A percentile compares a stretch with the other conserved stretches of the same genome.
These are phyloP conservation scores for Dichotomocladium elegans DNA, from an alignment of 371 early-diverging fungal genomes.

Conservation along the genomic window DNA sequence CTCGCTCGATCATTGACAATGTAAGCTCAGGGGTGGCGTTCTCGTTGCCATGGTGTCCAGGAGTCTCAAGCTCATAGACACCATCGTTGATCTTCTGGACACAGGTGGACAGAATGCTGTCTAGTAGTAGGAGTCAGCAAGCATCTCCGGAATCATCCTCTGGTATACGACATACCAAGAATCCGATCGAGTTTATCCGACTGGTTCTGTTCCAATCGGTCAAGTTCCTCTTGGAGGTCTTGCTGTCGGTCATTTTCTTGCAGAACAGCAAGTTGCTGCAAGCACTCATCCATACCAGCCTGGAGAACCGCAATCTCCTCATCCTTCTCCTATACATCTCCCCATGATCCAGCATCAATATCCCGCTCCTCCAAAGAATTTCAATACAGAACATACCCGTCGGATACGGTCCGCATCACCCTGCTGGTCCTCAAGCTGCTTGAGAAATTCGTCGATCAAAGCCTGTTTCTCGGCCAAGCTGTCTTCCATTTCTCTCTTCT, in stretches of 20 bases:
- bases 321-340: conserved; percentile 60
- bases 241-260: conserved; percentile 56
- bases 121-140: conserved; percentile 32
- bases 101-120: conserved; percentile 86
- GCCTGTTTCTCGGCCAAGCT: conserved; percentile 48
- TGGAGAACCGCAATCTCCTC: conserved; percentile 89
- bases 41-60: conserved; percentile 79
- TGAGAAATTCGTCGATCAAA: conserved; percentile 58
- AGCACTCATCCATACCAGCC: conserved; percentile 94
- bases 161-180: conserved; percentile 49
- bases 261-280: conserved; percentile 77
- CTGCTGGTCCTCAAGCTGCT: conserved; percentile 65
- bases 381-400: conserved; percentile 18
- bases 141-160: background rate
- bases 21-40: conserved; percentile 91
- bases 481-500: conserved; percentile 76
- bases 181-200: conserved; percentile 74
- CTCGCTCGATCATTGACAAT: conserved; percentile 87
- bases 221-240: conserved; percentile 65
- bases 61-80: conserved; percentile 79
- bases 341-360: background rate
- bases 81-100: conserved; percentile 84
- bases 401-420: conserved; percentile 64
- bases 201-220: conserved; percentile 62
- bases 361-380: background rate